Conservation (phyloP, 2,329 filamentous ascomycete genomes). For the Emmonsia crescens region DNA sequence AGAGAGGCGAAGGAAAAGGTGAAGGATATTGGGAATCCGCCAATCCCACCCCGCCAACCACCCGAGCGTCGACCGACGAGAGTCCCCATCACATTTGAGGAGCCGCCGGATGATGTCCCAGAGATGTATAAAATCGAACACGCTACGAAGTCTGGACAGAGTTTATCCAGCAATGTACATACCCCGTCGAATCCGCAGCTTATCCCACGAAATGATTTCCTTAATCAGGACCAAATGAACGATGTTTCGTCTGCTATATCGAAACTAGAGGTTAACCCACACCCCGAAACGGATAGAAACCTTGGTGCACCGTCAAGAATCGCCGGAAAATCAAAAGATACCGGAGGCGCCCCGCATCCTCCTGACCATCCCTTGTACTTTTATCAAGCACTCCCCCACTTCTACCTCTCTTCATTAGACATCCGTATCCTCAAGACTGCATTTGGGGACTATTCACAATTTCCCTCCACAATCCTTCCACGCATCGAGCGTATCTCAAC, state of each 20-base stretch:
- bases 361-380: conserved; percentile 61
- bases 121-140: conserved; percentile 44
- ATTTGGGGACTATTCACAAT: conserved; percentile 70
- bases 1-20: conserved; percentile 65
- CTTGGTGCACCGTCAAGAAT: conserved; percentile 5
- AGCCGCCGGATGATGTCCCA: conserved; percentile 35
- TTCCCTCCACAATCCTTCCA: conserved; percentile 76
- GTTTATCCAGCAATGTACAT: conserved; percentile 20
- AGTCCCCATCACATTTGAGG: conserved; percentile 41
- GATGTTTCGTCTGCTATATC: conserved; percentile 9
- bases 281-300: not conserved
- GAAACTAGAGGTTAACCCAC: conserved; percentile 7
- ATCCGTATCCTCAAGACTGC: conserved; percentile 86
- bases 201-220: not conserved
- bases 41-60: conserved; percentile 42
- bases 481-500: conserved; percentile 82
- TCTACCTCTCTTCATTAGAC: conserved; percentile 81
- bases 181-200: conserved; percentile 9
- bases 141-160: conserved; percentile 35
- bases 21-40: conserved; percentile 55
- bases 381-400: conserved; percentile 76
- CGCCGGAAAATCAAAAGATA: conserved; percentile 17
- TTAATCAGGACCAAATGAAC: conserved; percentile 6
- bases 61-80: conserved; percentile 38
- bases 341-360: conserved; percentile 32